Evolutionary conservation across 2,329 filamentous ascomycete species (phyloP), one percentile per base, ranked within the genome.

Genomic region (Cladosporium cucumerinum): DNA sequence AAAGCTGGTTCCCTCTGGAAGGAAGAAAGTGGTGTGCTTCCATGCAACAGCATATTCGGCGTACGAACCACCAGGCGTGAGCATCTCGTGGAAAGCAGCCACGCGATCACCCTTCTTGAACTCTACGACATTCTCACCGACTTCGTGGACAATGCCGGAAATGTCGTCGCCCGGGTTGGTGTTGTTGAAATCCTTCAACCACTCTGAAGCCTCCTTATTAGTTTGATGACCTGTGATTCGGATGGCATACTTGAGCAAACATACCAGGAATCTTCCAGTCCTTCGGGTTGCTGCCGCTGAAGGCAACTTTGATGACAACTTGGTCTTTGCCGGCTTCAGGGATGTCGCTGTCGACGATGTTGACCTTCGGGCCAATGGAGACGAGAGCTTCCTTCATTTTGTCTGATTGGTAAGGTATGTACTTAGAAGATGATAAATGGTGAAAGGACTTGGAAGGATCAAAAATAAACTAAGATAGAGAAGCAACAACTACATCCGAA

Each of bases 41-140:
- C 79, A 82, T 0, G 82, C 82, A 12, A 88, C 75, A 2, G 85
- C 84, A 68, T 88, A 89, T 70, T 89, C 86, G 3, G 86, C 87
- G 66, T 83, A 89, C 8, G 79, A 81, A 2, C 87, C 87, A 39
- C 80, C 72, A 0, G 81, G 78, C 0, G 76, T 75, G 51, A 75
- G 69, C 80, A 88, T 87, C 66, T 77, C 74, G 67, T 83, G 81
- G 76, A 86, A 85, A 3, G 82, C 83, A 10, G 83, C 82, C 1
- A 87, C 85, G 18, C 84, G 81, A 73, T 87, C 85, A 34, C 85
- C 85, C 0, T 77, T 76, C 66, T 82, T 82, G 79, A 87, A 87
- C 69, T 86, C 85, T 64, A 75, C 81, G 1, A 88, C 85, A 43
- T 82, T 78, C 48, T 77, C 71, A 23, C 86, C 86, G 25, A 87